These are phyloP conservation scores for Castanea mollissima DNA, from an alignment of 306 rosid genomes.

Conservation along the genomic window DNA sequence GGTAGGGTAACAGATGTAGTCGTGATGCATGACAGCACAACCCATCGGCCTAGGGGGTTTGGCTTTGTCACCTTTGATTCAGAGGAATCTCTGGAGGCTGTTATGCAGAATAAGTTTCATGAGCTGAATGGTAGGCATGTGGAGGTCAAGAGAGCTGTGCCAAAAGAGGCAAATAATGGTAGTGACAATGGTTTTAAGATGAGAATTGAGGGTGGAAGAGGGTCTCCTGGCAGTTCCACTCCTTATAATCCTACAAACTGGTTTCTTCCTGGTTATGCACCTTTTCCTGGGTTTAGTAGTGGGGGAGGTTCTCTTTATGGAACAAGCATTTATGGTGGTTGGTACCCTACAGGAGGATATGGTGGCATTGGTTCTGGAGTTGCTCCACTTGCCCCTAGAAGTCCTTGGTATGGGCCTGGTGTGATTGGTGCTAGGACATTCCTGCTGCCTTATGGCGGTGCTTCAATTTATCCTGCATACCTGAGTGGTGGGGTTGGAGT, in stretches of 20 bases:
- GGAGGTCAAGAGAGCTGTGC: slow-evolving; percentile 92
- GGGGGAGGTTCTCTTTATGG: slow-evolving; percentile 41
- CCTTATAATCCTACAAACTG: slow-evolving; percentile 30
- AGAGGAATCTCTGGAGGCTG: slow-evolving; percentile 64
- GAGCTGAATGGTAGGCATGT: slow-evolving; percentile 72
- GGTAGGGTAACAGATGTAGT: slow-evolving; percentile 79
- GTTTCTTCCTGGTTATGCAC: slow-evolving; percentile 32
- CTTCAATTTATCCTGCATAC: slow-evolving; percentile 28
- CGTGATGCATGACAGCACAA: slow-evolving; percentile 74
- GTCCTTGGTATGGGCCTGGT: slow-evolving; percentile 44
- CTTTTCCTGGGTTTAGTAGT: slow-evolving; percentile 36
- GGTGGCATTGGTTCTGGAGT: slow-evolving; percentile 45
- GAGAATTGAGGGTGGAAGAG: slow-evolving; percentile 42
- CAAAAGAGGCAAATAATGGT: slow-evolving; percentile 48
- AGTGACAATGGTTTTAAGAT: slow-evolving; percentile 33
- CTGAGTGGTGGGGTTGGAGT: slow-evolving; percentile 38
- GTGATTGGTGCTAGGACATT: slow-evolving; percentile 31
- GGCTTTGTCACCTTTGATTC: slow-evolving; percentile 82
- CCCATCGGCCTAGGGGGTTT: slow-evolving; percentile 81
- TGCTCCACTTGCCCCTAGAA: slow-evolving; percentile 39
- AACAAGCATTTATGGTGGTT: slow-evolving; percentile 38
- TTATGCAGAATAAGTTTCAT: slow-evolving; percentile 56
- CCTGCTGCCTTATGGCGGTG: slow-evolving; percentile 41
- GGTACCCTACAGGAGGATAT: slow-evolving; percentile 54
- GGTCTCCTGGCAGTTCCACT: slow-evolving; percentile 26